Percentiles rank a stretch among this genome's conserved stretches.
Conservation (phyloP, 1,284 basidiomycete species). For the Ceratobasidium sp. region DNA sequence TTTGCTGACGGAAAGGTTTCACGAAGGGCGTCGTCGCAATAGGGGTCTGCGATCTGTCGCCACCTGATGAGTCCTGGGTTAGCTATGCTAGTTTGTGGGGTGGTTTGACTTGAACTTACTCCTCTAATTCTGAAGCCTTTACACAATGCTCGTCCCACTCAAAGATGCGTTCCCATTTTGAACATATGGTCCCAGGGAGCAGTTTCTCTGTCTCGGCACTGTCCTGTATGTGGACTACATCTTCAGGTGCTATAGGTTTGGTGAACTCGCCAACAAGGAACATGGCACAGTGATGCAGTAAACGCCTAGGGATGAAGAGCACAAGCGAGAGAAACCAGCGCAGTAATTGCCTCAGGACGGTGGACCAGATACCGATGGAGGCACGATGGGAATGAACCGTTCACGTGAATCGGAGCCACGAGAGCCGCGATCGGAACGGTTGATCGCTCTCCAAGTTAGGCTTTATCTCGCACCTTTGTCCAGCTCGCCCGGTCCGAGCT, state of each 20-base stretch:
- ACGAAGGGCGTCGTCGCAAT: conserved; percentile 44
- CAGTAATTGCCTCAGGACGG: no score
- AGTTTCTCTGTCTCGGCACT: conserved; percentile 40
- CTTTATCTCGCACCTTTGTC: neutral
- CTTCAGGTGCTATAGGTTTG: conserved; percentile 1
- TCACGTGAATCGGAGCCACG: neutral
- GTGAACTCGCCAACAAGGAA: conserved; percentile 30
- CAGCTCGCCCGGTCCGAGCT: neutral
- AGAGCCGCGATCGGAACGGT: neutral
- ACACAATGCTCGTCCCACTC: conserved; percentile 47
- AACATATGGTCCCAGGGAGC: conserved; percentile 21
- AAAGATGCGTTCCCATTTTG: conserved; percentile 45
- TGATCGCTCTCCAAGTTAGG: neutral
- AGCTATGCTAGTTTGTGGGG: neutral
- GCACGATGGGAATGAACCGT: neutral
- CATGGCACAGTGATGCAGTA: conserved; percentile 15
- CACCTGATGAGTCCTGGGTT: conserved; percentile 34
- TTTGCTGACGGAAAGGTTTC: conserved; percentile 43
- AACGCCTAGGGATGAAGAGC: neutral
- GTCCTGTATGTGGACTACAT: conserved; percentile 22
- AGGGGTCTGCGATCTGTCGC: conserved; percentile 44
- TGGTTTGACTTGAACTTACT: conserved; percentile 17
- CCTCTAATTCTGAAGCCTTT: conserved; percentile 26
- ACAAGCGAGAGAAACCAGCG: neutral
- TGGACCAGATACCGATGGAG: neutral